Evolutionary conservation across 805 yeast genomes (phyloP), one percentile per base, ranked within the genome.

Genomic region (Cyberlindnera veronae): DNA sequence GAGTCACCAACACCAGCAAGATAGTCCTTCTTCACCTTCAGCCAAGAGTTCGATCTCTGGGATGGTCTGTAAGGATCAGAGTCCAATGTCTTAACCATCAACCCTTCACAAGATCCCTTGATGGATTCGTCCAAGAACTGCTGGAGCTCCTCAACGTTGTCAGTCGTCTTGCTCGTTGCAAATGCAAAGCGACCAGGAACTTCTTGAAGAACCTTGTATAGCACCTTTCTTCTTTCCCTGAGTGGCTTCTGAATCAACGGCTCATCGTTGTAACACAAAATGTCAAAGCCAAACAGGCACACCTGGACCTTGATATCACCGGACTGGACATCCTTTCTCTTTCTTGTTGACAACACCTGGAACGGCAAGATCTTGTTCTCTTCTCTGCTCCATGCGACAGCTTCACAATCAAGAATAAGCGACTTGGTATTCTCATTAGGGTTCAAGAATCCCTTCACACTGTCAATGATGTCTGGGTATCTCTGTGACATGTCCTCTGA

Each of bases 401-500:
- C 96, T 64, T 93, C 99, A 64, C 96, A 85, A 60, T 93, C 99
- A 42, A 93, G 62, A 43, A 93, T 88, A 61, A 91, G 70, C 8
- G 85, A 74, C 29, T 66, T 64, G 1, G 78, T 70, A 1, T 55
- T 46, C 10, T 48, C 49, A 4, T 54, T 49, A 11, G 60, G 58
- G 19, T 66, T 64, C 29, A 79, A 55, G 44, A 82, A 79, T 29
- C 81, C 82, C 32, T 76, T 74, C 15, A 87, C 72, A 31, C 85
- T 79, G 2, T 80, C 72, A 12, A 84, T 67, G 45, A 93, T 75
- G 62, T 93, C 99, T 0, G 99, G 99, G 59, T 93, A 93, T 56
- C 96, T 69, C 57, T 85, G 88, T 0, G 96, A 83, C 99, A 93
- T 93, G 61, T 93, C 91, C 65, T 93, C 99, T 37, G 95, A 87